Conservation (phyloP, 164 flowering plant genomes). For the Nymphaea thermarum region DNA sequence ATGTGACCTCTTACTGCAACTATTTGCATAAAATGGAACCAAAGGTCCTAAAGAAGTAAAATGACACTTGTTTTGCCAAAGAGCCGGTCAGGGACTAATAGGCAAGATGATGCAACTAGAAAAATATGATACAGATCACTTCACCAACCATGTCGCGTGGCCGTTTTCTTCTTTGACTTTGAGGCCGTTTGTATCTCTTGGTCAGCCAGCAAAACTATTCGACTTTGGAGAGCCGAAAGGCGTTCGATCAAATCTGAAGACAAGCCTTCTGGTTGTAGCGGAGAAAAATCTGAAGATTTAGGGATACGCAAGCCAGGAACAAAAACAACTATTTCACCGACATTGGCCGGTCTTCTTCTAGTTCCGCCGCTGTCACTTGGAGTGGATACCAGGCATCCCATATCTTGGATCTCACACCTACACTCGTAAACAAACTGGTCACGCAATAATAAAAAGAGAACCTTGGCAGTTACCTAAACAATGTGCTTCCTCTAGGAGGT, state of each 20-base stretch:
- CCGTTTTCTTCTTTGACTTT: slow-evolving; percentile 54
- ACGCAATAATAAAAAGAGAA: not conserved
- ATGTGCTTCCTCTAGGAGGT: too few species aligned
- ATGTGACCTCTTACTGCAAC: too few species aligned
- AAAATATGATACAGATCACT: too few species aligned
- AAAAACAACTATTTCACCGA: slow-evolving; percentile 69
- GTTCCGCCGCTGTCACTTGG: slow-evolving; percentile 49
- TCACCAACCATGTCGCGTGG: slow-evolving; percentile 70
- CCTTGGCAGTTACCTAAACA: too few species aligned
- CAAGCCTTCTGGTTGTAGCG: slow-evolving; percentile 38
- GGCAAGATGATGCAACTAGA: too few species aligned
- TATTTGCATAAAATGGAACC: too few species aligned
- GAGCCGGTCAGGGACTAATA: too few species aligned
- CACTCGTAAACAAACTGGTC: not conserved
- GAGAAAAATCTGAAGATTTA: slow-evolving; percentile 58
- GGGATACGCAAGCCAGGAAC: slow-evolving; percentile 81
- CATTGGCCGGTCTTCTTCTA: slow-evolving; percentile 49
- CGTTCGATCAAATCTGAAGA: slow-evolving; percentile 52
- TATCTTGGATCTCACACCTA: slow-evolving; percentile 25
- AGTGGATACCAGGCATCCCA: slow-evolving; percentile 73
- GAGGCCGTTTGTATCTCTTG: slow-evolving; percentile 60
- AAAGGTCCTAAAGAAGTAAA: too few species aligned
- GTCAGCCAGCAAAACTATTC: slow-evolving; percentile 68
- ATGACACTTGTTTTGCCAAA: too few species aligned
- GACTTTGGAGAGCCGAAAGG: slow-evolving; percentile 56